Conservation (phyloP, 169 alveolate species). For the Perkinsus olseni region DNA sequence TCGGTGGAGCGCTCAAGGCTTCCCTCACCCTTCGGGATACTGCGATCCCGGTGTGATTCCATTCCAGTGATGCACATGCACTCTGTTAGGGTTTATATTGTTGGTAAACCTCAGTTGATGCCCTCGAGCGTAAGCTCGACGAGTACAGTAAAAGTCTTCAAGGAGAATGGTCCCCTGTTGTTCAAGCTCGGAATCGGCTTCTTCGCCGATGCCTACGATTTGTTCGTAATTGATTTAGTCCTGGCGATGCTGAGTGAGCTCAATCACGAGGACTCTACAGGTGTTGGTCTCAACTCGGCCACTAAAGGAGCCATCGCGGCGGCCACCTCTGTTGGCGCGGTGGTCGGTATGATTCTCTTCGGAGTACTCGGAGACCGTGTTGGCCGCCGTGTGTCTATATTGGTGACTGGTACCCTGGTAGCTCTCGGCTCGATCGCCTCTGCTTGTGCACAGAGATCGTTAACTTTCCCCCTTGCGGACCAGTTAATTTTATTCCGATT, state of each 20-base stretch:
- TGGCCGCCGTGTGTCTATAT: conserved; percentile 20
- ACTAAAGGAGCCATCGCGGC: conserved; percentile 9
- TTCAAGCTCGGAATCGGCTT: conserved; percentile 25
- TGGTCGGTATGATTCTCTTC: conserved; percentile 18
- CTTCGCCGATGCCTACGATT: conserved; percentile 44
- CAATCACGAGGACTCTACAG: not conserved
- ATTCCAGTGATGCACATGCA: too few species aligned
- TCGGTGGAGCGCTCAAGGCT: too few species aligned
- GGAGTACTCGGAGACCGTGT: conserved; percentile 14
- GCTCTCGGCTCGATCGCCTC: conserved; percentile 5
- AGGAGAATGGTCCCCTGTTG: not conserved
- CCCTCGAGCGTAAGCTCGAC: not conserved
- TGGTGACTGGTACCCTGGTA: conserved; percentile 1
- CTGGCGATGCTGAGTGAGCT: conserved; percentile 9
- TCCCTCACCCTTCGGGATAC: too few species aligned
- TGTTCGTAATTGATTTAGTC: conserved; percentile 37
- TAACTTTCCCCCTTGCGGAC: not conserved
- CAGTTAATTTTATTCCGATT: not conserved
- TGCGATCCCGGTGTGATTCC: too few species aligned
- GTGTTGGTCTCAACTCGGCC: not conserved
- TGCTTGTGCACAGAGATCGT: not conserved
- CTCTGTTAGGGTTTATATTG: too few species aligned
- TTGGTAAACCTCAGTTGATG: not conserved
- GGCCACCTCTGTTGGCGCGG: conserved; percentile 24
- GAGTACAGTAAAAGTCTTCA: not conserved